These are phyloP conservation scores for Mastigamoeba balamuthi DNA, from an alignment of 78 protist species.

Conservation along the genomic window DNA sequence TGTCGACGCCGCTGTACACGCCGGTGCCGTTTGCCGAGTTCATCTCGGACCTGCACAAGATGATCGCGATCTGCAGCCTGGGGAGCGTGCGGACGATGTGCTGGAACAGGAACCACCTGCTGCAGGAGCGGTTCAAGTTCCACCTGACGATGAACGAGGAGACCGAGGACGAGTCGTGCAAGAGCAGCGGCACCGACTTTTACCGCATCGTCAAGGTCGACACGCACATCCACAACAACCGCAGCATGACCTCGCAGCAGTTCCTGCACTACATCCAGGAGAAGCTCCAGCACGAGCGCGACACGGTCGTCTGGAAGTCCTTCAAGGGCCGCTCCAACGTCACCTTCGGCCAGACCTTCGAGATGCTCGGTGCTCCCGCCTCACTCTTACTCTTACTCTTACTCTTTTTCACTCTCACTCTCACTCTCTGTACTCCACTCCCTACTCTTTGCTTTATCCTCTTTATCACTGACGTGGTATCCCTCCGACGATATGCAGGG, in stretches of 20 bases:
- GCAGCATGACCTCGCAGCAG: constrained; percentile 49
- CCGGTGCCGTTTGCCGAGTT: neutral
- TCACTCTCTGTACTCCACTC: neutral
- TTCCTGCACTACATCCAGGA: constrained; percentile 66
- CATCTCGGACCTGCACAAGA: neutral
- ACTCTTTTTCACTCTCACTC: neutral
- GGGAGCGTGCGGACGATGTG: no score
- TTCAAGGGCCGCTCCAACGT: no score
- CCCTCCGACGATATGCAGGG: no score
- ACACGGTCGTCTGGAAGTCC: neutral
- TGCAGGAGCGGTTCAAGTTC: neutral
- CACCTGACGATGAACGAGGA: neutral
- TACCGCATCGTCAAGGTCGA: constrained; percentile 65
- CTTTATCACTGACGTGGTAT: no score
- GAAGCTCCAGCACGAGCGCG: constrained; percentile 8
- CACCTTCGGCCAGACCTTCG: no score
- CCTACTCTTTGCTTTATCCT: no score
- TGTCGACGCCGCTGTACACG: neutral
- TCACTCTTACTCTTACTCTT: neutral
- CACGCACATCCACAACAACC: constrained; percentile 56
- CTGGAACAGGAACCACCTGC: no score
- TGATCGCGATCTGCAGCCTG: no score
- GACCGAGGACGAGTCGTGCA: neutral
- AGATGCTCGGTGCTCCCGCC: neutral
- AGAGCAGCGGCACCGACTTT: constrained; percentile 13